phyloP scores from a whole-genome alignment of 169 alveolate species.

The Eimeria brunetti region DNA sequence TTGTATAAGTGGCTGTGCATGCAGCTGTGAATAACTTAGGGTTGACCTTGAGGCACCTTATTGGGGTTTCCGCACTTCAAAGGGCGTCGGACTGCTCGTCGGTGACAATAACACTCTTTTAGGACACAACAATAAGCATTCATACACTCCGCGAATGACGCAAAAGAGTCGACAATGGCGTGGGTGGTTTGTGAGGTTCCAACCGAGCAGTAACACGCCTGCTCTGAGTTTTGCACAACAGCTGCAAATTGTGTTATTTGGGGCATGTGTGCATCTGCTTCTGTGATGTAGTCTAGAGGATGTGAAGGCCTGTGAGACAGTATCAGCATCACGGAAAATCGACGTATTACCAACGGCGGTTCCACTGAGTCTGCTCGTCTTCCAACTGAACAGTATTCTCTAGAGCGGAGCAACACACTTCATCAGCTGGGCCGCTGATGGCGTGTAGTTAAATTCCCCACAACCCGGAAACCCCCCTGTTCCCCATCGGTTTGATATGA shows the following conservation, averaged over 20 bases:
- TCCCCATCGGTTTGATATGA: too few species aligned
- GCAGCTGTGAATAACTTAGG: not conserved
- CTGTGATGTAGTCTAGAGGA: not conserved
- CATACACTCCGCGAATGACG: not conserved
- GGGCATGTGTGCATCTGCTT: not conserved
- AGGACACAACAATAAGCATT: not conserved
- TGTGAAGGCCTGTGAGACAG: not conserved
- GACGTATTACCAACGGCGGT: not conserved
- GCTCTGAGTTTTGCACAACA: too few species aligned
- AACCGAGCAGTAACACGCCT: too few species aligned
- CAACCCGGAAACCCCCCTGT: too few species aligned
- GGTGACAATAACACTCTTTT: not conserved
- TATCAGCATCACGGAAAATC: not conserved
- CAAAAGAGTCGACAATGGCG: not conserved
- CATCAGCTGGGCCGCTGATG: too few species aligned
- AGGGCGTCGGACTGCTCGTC: not conserved
- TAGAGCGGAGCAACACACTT: not conserved
- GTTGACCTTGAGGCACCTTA: not conserved
- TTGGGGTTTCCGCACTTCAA: not conserved
- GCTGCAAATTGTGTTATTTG: not conserved
- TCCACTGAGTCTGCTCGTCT: not conserved
- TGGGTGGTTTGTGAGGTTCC: too few species aligned
- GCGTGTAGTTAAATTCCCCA: too few species aligned
- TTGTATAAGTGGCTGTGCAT: not conserved
- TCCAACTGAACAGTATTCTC: not conserved